A percentile compares a stretch with the other conserved stretches of the same genome.
phyloP scores from a whole-genome alignment of 1,139 yeast genomes.

The Hyphopichia khmerensis region DNA sequence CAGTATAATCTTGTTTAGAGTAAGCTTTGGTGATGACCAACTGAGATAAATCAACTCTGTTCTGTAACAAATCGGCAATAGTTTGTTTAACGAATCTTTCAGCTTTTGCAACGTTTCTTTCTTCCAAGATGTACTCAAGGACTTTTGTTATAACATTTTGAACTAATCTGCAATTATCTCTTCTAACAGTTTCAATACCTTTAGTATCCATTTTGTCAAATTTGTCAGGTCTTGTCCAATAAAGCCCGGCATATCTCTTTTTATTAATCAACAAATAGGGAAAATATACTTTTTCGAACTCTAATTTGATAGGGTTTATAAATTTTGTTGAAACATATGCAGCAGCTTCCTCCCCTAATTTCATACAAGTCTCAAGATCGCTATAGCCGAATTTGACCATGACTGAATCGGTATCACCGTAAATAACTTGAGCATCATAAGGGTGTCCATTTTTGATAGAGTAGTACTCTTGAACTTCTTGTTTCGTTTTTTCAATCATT shows the following conservation, averaged over 20 bases:
- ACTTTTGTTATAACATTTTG: constrained; percentile 94
- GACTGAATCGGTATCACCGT: constrained; percentile 99
- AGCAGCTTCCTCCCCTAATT: constrained; percentile 92
- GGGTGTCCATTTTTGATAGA: constrained; percentile 76
- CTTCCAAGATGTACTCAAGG: constrained; percentile 79
- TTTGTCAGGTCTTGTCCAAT: constrained; percentile 89
- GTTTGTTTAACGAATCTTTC: constrained; percentile 81
- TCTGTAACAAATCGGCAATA: constrained; percentile 87
- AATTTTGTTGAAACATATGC: constrained; percentile 77
- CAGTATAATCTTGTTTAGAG: constrained; percentile 87
- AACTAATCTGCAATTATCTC: constrained; percentile 94
- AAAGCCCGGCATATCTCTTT: constrained; percentile 95
- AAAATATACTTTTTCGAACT: constrained; percentile 94
- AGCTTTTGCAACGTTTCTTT: constrained; percentile 87
- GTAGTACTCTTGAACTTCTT: constrained; percentile 78
- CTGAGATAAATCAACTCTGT: constrained; percentile 89
- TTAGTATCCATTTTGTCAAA: constrained; percentile 97
- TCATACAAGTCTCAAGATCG: constrained; percentile 86
- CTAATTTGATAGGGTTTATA: constrained; percentile 85
- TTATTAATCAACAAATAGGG: constrained; percentile 93
- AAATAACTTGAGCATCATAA: constrained; percentile 85
- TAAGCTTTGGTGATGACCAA: constrained; percentile 92
- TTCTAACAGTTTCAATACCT: constrained; percentile 96
- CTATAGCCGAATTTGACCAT: constrained; percentile 94
- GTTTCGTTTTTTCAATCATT: constrained; percentile 92